These are phyloP conservation scores for Golubevia sp. DNA, from an alignment of 1,284 basidiomycete species.

Conservation along the genomic window DNA sequence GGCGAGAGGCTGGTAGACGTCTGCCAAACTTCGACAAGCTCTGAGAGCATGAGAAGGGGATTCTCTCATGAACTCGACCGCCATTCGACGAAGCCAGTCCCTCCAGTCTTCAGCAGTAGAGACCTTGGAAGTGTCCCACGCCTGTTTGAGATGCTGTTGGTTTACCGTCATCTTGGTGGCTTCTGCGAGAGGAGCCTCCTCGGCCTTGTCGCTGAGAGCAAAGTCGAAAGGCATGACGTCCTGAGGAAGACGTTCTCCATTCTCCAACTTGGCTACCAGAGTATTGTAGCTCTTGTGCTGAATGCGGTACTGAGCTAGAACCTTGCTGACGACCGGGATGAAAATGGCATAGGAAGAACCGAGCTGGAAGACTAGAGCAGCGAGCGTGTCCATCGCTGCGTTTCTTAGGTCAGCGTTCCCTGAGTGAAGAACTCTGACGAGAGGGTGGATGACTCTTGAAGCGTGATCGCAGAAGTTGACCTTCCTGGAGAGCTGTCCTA, in stretches of 20 bases:
- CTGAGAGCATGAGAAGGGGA: conserved; percentile 95
- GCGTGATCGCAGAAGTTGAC: conserved; percentile 99
- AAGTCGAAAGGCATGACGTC: conserved; percentile 61
- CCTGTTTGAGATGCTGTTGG: conserved; percentile 94
- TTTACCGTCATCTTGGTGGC: conserved; percentile 88
- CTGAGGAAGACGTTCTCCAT: conserved; percentile 84
- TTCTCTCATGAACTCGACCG: conserved; percentile 96
- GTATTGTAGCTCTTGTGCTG: conserved; percentile 85
- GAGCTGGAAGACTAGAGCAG: conserved; percentile 87
- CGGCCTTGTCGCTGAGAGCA: conserved; percentile 43
- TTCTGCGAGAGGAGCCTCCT: conserved; percentile 63
- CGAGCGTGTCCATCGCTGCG: conserved; percentile 91
- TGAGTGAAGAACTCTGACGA: conserved; percentile 83
- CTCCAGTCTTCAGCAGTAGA: conserved; percentile 84
- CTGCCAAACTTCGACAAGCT: conserved; percentile 91
- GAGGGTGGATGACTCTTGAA: conserved; percentile 92
- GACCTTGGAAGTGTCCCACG: conserved; percentile 88
- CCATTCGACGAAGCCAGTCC: conserved; percentile 92
- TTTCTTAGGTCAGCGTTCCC: conserved; percentile 78
- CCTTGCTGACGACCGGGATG: conserved; percentile 95
- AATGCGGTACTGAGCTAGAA: conserved; percentile 77
- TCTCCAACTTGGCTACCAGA: conserved; percentile 84
- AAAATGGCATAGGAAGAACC: conserved; percentile 97
- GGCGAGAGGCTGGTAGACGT: conserved; percentile 87
- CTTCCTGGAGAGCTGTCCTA: conserved; percentile 85